Evolutionary conservation across 768 basidiomycete genomes (phyloP), one percentile per base, ranked within the genome.

Genomic region (Boletus huronensis): DNA sequence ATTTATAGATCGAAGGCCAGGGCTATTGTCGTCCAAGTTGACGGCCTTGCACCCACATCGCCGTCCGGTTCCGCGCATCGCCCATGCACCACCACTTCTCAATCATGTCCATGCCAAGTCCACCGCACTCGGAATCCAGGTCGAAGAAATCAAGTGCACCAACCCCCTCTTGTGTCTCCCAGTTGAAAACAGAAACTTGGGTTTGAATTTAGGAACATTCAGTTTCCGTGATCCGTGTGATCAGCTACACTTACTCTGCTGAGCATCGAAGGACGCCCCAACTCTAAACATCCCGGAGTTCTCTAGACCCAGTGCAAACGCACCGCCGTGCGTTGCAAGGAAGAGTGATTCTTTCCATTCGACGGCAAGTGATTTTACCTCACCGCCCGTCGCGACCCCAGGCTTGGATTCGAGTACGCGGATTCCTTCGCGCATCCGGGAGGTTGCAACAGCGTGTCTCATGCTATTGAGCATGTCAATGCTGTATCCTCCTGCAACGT

Each of bases 1-100:
- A 16, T 17, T 25, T 25, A 25, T n/a, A n/a, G n/a, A n/a, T n/a
- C n/a, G n/a, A n/a, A n/a, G n/a, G n/a, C n/a, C n/a, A n/a, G n/a
- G n/a, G 23, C 23, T 25, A 25, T 25, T 25, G 23, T 4, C 23
- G 5, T 10, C 44, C 21, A 6, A 66, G 50, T 36, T n/a, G 57
- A 29, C 32, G 60, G 13, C 92, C 91, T 69, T 91, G 90, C 3
- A 94, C 78, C 88, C 90, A 96, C 69, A 93, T 77, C 3, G 71
- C 75, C 2, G 54, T 62, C 19, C 90, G 79, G 70, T 94, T 94
- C 48, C 79, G 76, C 5, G 63, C 63, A 63, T 90, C 85, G 0
- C 93, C 93, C 39, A 88, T 66, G 61, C 89, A 90, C 90, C 91
- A 95, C 93, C 93, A 94, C 65, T 87, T 90, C 70, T 95, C 93